Conservation (phyloP, 129 eudicot genomes). For the Escallonia rubra region DNA sequence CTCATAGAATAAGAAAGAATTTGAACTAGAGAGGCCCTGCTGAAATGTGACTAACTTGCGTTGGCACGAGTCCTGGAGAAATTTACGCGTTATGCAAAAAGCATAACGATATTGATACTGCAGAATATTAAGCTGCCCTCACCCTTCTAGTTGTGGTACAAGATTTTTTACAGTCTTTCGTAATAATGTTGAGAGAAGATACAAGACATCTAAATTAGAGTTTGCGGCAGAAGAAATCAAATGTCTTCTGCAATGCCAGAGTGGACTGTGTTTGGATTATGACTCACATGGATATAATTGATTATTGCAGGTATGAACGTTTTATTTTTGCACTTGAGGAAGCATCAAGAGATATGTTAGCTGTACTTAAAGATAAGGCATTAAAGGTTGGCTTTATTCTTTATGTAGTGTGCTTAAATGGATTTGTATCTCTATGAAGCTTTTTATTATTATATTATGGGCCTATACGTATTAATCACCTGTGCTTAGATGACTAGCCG, state of each 20-base stretch:
- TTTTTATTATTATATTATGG: too few relatives aligned
- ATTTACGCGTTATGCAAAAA: too few relatives aligned
- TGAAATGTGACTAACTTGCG: not conserved
- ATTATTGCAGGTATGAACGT: conserved; percentile 63
- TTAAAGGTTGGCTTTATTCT: conserved; percentile 54
- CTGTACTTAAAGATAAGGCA: conserved; percentile 81
- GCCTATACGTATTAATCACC: too few relatives aligned
- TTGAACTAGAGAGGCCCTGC: not conserved
- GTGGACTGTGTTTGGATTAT: not conserved
- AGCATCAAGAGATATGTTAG: conserved; percentile 81
- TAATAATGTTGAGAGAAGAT: too few relatives aligned
- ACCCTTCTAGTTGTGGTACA: too few relatives aligned
- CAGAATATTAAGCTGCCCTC: too few relatives aligned
- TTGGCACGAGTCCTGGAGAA: too few relatives aligned
- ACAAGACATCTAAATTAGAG: too few relatives aligned
- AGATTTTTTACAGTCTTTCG: too few relatives aligned
- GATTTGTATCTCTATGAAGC: not conserved
- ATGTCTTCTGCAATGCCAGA: not conserved
- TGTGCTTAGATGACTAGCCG: too few relatives aligned
- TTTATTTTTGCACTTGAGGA: conserved; percentile 84
- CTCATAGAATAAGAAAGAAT: not conserved
- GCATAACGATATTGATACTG: too few relatives aligned
- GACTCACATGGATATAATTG: conserved; percentile 1
- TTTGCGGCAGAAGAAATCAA: too few relatives aligned
- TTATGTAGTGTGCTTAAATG: conserved; percentile 9